Conservation (phyloP, 495 filamentous ascomycete genomes). For the Talaromyces adpressus region DNA sequence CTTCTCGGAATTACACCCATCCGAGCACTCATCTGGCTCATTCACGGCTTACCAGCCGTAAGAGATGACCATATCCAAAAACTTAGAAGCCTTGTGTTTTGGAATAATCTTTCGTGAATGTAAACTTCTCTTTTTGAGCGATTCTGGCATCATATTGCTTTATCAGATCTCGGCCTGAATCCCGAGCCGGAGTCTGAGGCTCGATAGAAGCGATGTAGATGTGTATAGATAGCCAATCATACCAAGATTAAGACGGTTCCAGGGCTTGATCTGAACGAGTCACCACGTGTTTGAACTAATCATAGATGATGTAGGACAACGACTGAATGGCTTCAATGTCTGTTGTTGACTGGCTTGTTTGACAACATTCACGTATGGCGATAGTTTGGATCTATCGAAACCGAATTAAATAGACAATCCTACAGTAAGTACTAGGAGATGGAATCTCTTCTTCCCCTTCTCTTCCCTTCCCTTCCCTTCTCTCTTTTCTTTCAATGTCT, state of each 20-base stretch:
- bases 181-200: neutral
- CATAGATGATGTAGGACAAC: too few relatives aligned
- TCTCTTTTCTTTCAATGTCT: too few relatives aligned
- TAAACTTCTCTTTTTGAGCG: neutral
- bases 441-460: too few relatives aligned
- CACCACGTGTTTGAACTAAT: too few relatives aligned
- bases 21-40: neutral
- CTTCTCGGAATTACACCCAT: neutral
- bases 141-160: neutral
- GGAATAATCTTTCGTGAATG: neutral
- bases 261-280: neutral
- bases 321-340: neutral
- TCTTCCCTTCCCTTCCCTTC: too few relatives aligned
- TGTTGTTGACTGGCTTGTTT: neutral
- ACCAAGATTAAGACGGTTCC: neutral
- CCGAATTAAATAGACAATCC: too few relatives aligned
- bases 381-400: too few relatives aligned
- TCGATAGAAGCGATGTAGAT: neutral
- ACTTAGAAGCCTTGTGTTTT: neutral
- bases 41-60: too few relatives aligned
- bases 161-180: neutral
- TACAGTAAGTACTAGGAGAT: too few relatives aligned
- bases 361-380: neutral
- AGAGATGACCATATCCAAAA: neutral
- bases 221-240: neutral